Percentiles rank a stretch among this genome's conserved stretches.
These are phyloP conservation scores for Microthlaspi erraticum DNA, from an alignment of 345 rosid genomes.

Conservation along the genomic window DNA sequence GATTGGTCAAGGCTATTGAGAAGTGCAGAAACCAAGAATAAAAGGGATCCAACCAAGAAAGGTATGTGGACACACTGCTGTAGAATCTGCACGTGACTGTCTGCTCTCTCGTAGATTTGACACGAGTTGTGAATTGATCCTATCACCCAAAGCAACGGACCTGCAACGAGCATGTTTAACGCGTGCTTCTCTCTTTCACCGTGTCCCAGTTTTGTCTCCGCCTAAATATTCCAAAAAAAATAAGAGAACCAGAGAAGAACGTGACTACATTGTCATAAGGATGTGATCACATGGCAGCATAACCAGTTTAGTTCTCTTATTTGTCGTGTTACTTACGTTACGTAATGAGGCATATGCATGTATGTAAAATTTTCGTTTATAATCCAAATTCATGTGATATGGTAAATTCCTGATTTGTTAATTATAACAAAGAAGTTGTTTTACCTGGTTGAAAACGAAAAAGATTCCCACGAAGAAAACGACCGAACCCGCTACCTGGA, in stretches of 20 bases:
- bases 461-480: constrained; percentile 66
- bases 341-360: not conserved
- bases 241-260: not conserved
- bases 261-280: not conserved
- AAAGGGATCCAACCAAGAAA: constrained; percentile 65
- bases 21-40: constrained; percentile 66
- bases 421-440: not conserved
- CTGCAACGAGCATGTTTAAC: constrained; percentile 68
- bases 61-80: constrained; percentile 77
- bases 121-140: constrained; percentile 92
- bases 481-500: constrained; percentile 65
- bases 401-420: not conserved
- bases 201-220: constrained; percentile 55
- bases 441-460: constrained; percentile 69
- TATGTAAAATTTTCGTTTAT: not conserved
- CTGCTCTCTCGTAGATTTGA: constrained; percentile 86
- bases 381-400: not conserved
- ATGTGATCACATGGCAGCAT: not conserved
- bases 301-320: not conserved
- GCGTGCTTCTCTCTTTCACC: constrained; percentile 62
- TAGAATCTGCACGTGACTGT: constrained; percentile 78
- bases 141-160: constrained; percentile 69
- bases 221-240: constrained; percentile 43
- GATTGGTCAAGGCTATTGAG: constrained; percentile 61
- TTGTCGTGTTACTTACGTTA: not conserved